Percentiles rank a stretch among this genome's conserved stretches.
Conservation (phyloP, 495 filamentous ascomycete genomes). For the Parachaetomium inaequale region DNA sequence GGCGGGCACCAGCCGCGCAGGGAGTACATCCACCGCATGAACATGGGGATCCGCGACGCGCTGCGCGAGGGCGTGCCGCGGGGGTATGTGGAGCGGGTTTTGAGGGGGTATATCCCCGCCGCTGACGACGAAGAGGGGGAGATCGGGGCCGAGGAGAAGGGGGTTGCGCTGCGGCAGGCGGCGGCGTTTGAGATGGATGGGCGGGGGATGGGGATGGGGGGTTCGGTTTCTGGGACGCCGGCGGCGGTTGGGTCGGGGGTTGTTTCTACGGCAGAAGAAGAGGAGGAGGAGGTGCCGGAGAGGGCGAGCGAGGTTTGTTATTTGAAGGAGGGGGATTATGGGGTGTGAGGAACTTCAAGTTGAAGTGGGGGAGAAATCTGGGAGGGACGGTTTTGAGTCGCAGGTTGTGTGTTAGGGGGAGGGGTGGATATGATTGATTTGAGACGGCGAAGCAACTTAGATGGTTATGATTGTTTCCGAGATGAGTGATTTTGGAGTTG, state of each 20-base stretch:
- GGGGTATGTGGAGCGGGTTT: constrained; percentile 30
- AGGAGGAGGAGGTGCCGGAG: constrained; percentile 5
- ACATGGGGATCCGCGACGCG: constrained; percentile 38
- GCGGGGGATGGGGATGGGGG: neutral
- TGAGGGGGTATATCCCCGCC: constrained; percentile 27
- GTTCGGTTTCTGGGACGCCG: neutral
- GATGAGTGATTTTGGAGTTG: no score
- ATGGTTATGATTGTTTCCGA: no score
- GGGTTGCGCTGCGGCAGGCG: neutral
- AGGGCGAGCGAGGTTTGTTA: constrained; percentile 4
- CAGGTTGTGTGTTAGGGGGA: no score
- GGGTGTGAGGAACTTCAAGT: neutral
- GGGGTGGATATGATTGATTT: no score
- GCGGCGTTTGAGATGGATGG: neutral
- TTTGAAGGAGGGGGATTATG: neutral
- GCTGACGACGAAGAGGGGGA: constrained; percentile 8
- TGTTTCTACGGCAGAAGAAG: neutral
- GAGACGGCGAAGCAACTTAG: no score
- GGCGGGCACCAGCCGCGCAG: constrained; percentile 21
- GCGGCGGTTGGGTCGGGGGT: neutral
- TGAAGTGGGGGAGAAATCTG: neutral
- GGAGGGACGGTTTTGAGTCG: no score
- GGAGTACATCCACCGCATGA: constrained; percentile 43
- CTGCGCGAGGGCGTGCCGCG: constrained; percentile 30
- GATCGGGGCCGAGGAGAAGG: constrained; percentile 14